Percentiles rank a stretch among this genome's conserved stretches.
Evolutionary conservation across 2,329 filamentous ascomycete species (phyloP).

Genomic region (Pseudogymnoascus sp.): DNA sequence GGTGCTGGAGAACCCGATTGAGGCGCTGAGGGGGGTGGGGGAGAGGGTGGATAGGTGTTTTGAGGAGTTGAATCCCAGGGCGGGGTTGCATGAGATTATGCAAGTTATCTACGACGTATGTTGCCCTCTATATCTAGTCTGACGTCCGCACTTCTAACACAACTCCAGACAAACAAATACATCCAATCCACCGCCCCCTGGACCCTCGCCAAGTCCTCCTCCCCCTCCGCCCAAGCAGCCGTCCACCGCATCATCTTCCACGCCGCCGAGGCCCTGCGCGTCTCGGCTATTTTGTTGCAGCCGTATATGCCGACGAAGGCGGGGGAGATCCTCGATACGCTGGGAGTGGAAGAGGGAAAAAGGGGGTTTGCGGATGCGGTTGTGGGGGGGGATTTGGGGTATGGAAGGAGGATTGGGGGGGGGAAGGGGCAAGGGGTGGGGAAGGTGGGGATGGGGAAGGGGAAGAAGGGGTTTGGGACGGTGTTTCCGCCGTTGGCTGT

Average conservation of each 20-base stretch:
- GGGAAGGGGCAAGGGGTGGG: no score
- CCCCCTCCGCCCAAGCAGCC: constrained; percentile 29
- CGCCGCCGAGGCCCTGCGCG: constrained; percentile 65
- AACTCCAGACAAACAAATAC: constrained; percentile 56
- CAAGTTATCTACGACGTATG: constrained; percentile 50
- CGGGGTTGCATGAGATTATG: constrained; percentile 58
- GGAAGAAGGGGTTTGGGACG: no score
- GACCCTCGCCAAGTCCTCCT: constrained; percentile 40
- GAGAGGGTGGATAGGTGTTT: constrained; percentile 45
- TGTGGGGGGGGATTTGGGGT: constrained; percentile 57
- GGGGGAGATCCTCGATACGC: constrained; percentile 60
- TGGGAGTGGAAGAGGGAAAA: constrained; percentile 59
- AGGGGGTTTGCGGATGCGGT: constrained; percentile 55
- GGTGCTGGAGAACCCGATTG: constrained; percentile 29
- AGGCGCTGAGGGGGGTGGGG: constrained; percentile 34
- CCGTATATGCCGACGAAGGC: constrained; percentile 84
- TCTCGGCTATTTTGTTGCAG: constrained; percentile 76
- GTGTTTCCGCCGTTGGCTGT: no score
- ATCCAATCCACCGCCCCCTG: constrained; percentile 62
- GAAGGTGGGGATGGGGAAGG: no score
- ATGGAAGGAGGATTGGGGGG: constrained; percentile 56
- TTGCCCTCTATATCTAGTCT: not conserved
- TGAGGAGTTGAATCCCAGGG: constrained; percentile 53
- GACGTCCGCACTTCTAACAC: constrained; percentile 13
- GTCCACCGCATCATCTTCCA: constrained; percentile 59